Evolutionary conservation across 2,329 filamentous ascomycete genomes (phyloP).

Genomic region (Colletotrichum viniferum): DNA sequence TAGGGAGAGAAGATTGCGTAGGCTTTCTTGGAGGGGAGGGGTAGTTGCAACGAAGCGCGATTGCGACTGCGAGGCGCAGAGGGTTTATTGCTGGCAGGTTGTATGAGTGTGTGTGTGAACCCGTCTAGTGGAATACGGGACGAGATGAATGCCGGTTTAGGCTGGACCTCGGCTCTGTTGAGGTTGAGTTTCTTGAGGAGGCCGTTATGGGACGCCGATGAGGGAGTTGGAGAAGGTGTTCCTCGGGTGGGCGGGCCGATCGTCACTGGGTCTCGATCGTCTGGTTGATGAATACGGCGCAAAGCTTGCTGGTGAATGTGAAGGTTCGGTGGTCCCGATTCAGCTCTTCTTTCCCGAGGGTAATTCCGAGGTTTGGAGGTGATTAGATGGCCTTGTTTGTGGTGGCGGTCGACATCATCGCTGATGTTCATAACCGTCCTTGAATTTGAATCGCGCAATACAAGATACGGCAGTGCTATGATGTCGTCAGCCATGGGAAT

Average conservation of each 20-base stretch:
- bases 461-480: fast-evolving
- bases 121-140: not conserved
- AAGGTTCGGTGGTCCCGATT: not conserved
- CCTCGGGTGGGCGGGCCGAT: not conserved
- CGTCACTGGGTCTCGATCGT: not conserved
- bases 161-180: not conserved
- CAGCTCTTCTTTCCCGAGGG: not conserved
- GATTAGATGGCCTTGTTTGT: not conserved
- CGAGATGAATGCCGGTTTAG: not conserved
- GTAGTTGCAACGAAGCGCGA: not conserved
- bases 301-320: not conserved
- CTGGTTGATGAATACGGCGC: not conserved
- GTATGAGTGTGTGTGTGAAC: not conserved
- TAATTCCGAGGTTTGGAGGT: not conserved
- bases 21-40: not conserved
- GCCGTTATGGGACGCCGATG: not conserved
- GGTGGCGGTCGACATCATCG: not conserved
- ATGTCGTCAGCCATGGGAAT: not conserved
- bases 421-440: not conserved
- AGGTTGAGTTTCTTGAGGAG: fast-evolving
- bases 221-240: not conserved
- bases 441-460: not conserved
- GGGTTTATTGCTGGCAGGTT: not conserved
- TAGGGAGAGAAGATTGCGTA: not conserved
- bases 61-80: not conserved